Evolutionary conservation across 2,329 filamentous ascomycete genomes (phyloP).

Genomic region (Fusarium setosum): DNA sequence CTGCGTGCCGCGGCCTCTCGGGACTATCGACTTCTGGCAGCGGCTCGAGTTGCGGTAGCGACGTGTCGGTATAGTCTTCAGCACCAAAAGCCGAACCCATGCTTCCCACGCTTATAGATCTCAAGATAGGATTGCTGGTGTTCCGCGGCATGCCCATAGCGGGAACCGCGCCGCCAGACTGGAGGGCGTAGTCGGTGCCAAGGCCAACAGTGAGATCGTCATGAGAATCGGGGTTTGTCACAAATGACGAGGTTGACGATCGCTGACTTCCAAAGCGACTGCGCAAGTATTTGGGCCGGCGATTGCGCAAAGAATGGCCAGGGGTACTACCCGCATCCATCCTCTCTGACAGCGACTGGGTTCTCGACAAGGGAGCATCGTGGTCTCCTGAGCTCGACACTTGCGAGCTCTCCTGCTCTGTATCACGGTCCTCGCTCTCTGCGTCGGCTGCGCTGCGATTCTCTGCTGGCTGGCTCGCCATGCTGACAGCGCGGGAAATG

Average conservation of each 20-base stretch:
- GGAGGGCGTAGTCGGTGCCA: constrained; percentile 82
- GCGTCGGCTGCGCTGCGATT: constrained; percentile 41
- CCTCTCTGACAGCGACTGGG: constrained; percentile 46
- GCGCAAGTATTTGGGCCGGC: constrained; percentile 68
- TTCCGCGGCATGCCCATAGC: constrained; percentile 61
- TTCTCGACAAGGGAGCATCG: constrained; percentile 45
- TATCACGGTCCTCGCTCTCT: constrained; percentile 37
- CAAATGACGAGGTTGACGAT: constrained; percentile 70
- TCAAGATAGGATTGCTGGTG: constrained; percentile 69
- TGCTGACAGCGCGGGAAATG: constrained; percentile 63
- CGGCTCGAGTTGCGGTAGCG: constrained; percentile 59
- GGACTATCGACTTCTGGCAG: constrained; percentile 61
- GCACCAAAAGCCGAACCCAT: constrained; percentile 77
- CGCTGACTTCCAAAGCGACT: constrained; percentile 68
- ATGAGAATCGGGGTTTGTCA: constrained; percentile 63
- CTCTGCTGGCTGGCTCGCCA: constrained; percentile 48
- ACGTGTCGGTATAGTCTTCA: constrained; percentile 65
- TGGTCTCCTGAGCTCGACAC: constrained; percentile 45
- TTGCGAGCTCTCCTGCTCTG: constrained; percentile 46
- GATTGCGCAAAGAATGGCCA: constrained; percentile 58
- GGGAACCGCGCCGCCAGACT: constrained; percentile 81
- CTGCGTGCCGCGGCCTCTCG: constrained; percentile 52
- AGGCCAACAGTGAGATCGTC: constrained; percentile 77
- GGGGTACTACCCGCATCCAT: constrained; percentile 60
- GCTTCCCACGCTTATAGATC: constrained; percentile 89